Evolutionary conservation across 495 filamentous ascomycete genomes (phyloP).

Genomic region (Lindgomyces ingoldianus): DNA sequence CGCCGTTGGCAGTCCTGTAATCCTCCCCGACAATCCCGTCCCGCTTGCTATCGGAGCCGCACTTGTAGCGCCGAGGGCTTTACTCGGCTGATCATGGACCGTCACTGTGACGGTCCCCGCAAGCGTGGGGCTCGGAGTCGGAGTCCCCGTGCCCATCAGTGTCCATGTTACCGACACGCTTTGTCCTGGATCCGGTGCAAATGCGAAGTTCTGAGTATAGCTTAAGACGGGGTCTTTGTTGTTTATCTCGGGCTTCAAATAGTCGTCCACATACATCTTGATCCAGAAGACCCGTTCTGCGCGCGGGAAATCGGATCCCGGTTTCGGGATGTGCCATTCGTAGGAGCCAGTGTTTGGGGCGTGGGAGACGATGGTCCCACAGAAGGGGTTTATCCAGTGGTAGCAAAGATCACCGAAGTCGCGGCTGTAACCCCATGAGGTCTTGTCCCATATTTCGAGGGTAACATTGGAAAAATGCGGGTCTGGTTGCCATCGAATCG

Average conservation of each 20-base stretch:
- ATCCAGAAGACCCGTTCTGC: slow-evolving; percentile 22
- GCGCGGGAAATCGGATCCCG: slow-evolving; percentile 8
- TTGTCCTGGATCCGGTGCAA: slow-evolving; percentile 13
- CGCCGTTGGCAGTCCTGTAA: not conserved
- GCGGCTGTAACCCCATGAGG: slow-evolving; percentile 17
- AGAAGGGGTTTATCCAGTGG: slow-evolving; percentile 26
- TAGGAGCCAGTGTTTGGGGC: slow-evolving; percentile 22
- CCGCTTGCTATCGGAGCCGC: not conserved
- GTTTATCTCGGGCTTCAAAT: slow-evolving; percentile 10
- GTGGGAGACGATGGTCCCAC: slow-evolving; percentile 24
- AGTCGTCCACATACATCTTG: slow-evolving; percentile 33
- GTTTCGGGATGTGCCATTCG: slow-evolving; percentile 20
- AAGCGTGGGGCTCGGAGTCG: not conserved
- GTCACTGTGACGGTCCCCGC: not conserved
- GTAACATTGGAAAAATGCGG: slow-evolving; percentile 20
- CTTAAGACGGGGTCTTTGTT: slow-evolving; percentile 24
- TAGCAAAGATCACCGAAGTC: slow-evolving; percentile 17
- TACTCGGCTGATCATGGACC: too few relatives aligned
- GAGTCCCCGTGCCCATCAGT: too few relatives aligned
- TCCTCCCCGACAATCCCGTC: not conserved
- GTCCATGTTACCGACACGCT: not conserved
- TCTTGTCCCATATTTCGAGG: slow-evolving; percentile 30
- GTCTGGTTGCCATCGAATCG: slow-evolving; percentile 16
- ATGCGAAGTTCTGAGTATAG: slow-evolving; percentile 20
- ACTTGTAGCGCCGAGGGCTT: not conserved